Base-by-base conservation (phyloP, 2,329 filamentous ascomycete genomes). In the Sporothrix pallida region DNA sequence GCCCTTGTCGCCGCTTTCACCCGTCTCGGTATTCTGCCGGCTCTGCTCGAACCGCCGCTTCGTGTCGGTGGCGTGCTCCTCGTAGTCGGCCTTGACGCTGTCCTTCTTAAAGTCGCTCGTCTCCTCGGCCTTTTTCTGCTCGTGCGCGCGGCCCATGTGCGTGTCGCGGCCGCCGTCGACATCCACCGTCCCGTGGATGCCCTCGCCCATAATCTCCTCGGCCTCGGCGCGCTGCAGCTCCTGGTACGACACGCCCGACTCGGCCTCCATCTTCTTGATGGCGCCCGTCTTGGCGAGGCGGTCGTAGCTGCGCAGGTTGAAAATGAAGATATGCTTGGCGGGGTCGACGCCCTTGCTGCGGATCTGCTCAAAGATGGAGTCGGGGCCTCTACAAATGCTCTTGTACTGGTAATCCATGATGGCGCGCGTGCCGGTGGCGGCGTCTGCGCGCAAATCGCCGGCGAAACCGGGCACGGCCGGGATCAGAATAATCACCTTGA, bases 401-500 rank as follows among this genome's bases (percentile, higher is more conserved):
- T 97, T 97, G 86, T 96, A 99, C 80, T 98, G 96, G 79, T 97
- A 98, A 80, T 98, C 95, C 94, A 99, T 98, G 79, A 98, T 99
- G 12, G 95, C 95, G 68, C 94, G 84, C 0, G 95, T 98, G 10
- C 95, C 95, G 0, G 89, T 89, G 0, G 95, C 95, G 23, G 92
- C 94, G 78, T 93, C 90, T 13, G 94, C 90, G 73, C 95, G 87
- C 44, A 99, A 86, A 79, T 98, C 95, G 63, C 95, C 95, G 0
- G 95, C 95, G 78, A 99, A 99, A 0, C 95, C 96, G 8, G 96
- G 95, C 73, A 99, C 92, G 0, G 94, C 91, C 1, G 96, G 96
- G 70, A 98, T 97, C 31, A 98, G 78, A 73, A 97, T 88, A 75
- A 99, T 97, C 76, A 99, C 89, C 31, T 92, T 87, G 85, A 98